Base-by-base conservation (phyloP, 768 basidiomycete species). In the Agrocybe chaxingu region DNA sequence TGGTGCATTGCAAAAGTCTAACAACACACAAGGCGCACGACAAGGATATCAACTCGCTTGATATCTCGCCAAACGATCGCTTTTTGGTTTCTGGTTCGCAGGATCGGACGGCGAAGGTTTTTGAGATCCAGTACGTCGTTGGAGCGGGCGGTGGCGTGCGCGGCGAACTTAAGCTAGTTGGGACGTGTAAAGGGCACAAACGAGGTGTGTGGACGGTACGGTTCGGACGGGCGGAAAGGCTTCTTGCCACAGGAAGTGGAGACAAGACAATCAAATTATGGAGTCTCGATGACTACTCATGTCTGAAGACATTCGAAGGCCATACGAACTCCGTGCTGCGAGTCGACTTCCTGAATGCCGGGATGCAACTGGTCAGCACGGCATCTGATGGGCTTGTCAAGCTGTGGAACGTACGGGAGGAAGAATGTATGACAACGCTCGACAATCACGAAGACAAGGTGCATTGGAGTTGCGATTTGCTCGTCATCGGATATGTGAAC, bases 361-460 rank as follows among this genome's bases (percentile, higher is more conserved):
- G 88, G 12, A 76, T 81, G 76, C 94, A 97, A 70, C 72, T 99
- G 36, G 87, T 93, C 42, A 96, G 91, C 52, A 76, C 91, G 11
- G 92, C 89, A 8, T 92, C 94, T 11, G 97, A 99, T 65, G 97
- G 97, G 32, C 70, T 99, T 38, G 89, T 98, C 53, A 99, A 98
- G 70, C 56, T 99, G 24, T 99, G 97, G 97, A 92, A 88, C 66
- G 77, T 96, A 47, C 79, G 80, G 59, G 85, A 90, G 45, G 97
- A 98, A 63, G 83, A 89, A 59, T 98, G 95, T 59, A 73, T 82
- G 6, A 73, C 84, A 12, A 98, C 96, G 4, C 72, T 99, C 67
- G 97, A 99, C 66, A 96, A 96, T 61, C 97, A 99, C 60, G 92
- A 97, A 66, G 96, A 98, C 56, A 98, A 98, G 79, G 95, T 89